Evolutionary conservation across 2,329 filamentous ascomycete species (phyloP).

Genomic region (Nigrospora osmanthi): DNA sequence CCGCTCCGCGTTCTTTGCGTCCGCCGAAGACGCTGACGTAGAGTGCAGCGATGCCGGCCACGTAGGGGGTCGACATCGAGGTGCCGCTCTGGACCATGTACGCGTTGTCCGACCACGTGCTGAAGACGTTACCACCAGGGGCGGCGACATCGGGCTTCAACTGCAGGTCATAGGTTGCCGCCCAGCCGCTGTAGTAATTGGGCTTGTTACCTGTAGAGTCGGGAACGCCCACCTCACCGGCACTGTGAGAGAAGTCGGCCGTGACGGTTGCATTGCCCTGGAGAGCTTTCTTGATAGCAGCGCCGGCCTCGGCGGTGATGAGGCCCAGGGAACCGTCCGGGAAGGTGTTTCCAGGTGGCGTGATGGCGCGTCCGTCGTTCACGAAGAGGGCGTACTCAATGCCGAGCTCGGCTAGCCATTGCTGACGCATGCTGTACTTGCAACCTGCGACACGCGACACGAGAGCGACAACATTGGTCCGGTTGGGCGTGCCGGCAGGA

Average conservation of each 20-base stretch:
- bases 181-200: slow-evolving; percentile 25
- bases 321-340: neutral
- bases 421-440: neutral
- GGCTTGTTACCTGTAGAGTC: neutral
- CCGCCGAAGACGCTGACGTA: slow-evolving; percentile 15
- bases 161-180: slow-evolving; percentile 27
- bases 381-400: neutral
- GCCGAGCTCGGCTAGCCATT: neutral
- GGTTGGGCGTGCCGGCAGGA: neutral
- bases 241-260: neutral
- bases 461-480: neutral
- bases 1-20: slow-evolving; percentile 7
- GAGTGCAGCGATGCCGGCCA: slow-evolving; percentile 26
- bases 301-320: neutral
- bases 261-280: neutral
- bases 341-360: neutral
- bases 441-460: neutral
- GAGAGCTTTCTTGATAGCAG: neutral
- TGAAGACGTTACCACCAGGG: slow-evolving; percentile 29
- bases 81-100: slow-evolving; percentile 32
- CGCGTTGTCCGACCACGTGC: slow-evolving; percentile 25
- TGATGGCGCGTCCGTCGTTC: neutral
- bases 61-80: slow-evolving; percentile 30
- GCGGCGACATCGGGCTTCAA: slow-evolving; percentile 26
- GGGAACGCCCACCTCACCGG: neutral